Base-by-base conservation (phyloP, 2,329 filamentous ascomycete genomes). In the Pseudopyricularia javanii region DNA sequence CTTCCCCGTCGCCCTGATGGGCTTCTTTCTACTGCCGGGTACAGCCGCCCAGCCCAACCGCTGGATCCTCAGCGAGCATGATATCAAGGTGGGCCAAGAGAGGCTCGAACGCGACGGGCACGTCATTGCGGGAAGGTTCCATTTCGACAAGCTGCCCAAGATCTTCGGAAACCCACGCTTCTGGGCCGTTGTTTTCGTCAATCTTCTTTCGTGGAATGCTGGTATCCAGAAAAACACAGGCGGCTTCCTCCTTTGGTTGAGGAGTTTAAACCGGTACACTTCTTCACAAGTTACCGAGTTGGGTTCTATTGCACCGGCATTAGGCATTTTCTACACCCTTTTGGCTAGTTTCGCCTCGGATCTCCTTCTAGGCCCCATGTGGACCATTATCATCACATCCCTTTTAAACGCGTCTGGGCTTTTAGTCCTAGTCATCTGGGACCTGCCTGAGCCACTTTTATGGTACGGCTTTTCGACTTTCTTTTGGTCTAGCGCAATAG, bases 191-290 rank as follows among this genome's bases (percentile, higher is more conserved):
- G 63, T 79, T 0, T 55, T 74, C 1, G 66, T 77, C 30, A 73
- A 78, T 48, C 67, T 78, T 5, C 66, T 82, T 24, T 82, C 82
- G 63, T 82, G 75, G 74, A 80, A 80, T 54, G 68, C 70, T 5
- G 63, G 70, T n/a, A 72, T 65, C 40, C 63, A 76, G 48, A 71
- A 70, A 1, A 68, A 62, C 7, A 66, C 70, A 1, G 78, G 75
- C 2, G 72, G 70, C 0, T 82, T 75, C 54, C 60, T 80, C 3
- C 67, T 83, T 0, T 82, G 78, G 78, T 64, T 82, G 48, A 81
- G 81, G 62, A 76, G 72, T 53, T 59, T 81, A 14, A 26, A 20
- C 47, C 50, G 22, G 4, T 53, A 55, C 45, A 47, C 40, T 9
- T 45, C 51, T 2, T n/a, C 54, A 8, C 49, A 50, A 8, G 35